These are phyloP conservation scores for Hypomontagnella monticulosa DNA, from an alignment of 495 filamentous ascomycete species.

Conservation along the genomic window DNA sequence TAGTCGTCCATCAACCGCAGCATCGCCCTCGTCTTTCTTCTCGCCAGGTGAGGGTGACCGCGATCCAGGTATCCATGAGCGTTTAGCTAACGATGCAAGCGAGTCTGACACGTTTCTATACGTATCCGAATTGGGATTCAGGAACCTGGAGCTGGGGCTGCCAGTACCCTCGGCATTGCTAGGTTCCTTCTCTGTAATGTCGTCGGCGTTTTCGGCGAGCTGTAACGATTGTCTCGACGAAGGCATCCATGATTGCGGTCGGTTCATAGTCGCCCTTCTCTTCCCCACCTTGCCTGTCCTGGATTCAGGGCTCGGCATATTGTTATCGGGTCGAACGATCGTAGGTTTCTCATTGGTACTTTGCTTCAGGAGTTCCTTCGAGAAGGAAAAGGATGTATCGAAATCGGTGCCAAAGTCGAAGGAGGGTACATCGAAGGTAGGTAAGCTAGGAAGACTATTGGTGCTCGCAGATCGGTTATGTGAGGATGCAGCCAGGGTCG, in stretches of 20 bases:
- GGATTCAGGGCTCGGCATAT: slow-evolving; percentile 30
- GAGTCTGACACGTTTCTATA: slow-evolving; percentile 66
- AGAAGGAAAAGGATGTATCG: slow-evolving; percentile 49
- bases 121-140: slow-evolving; percentile 39
- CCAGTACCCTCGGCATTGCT: not conserved
- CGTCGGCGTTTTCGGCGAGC: slow-evolving; percentile 29
- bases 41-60: slow-evolving; percentile 67
- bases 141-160: slow-evolving; percentile 8
- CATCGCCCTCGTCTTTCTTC: slow-evolving; percentile 41
- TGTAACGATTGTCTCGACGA: slow-evolving; percentile 53
- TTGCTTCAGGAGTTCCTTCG: slow-evolving; percentile 29
- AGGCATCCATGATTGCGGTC: slow-evolving; percentile 57
- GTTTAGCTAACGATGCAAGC: slow-evolving; percentile 71
- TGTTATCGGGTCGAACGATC: slow-evolving; percentile 26
- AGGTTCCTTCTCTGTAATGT: slow-evolving; percentile 30
- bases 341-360: slow-evolving; percentile 40
- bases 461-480: slow-evolving; percentile 38
- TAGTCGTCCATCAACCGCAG: slow-evolving; percentile 16
- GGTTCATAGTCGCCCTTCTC: slow-evolving; percentile 53
- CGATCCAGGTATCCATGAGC: slow-evolving; percentile 72
- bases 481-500: slow-evolving; percentile 18
- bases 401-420: slow-evolving; percentile 56
- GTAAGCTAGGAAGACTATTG: slow-evolving; percentile 50
- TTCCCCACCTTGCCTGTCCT: slow-evolving; percentile 46
- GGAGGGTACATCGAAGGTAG: slow-evolving; percentile 56